Conservation (phyloP, 345 rosid species). For the Brassica juncea region DNA sequence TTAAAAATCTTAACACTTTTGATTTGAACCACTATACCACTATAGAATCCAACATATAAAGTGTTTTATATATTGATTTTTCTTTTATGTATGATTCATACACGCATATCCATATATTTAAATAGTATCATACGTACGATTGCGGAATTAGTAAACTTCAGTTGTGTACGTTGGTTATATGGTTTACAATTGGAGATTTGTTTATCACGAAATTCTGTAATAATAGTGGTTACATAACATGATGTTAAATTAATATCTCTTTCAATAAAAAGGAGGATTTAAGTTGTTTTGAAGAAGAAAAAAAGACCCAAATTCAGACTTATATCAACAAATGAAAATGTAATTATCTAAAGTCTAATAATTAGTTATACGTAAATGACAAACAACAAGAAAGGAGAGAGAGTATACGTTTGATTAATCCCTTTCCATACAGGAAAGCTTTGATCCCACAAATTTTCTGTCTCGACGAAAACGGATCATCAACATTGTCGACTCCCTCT, state of each 20-base stretch:
- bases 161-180: background rate
- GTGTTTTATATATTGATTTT: background rate
- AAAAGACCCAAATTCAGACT: background rate
- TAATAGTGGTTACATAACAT: too few species aligned
- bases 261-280: background rate
- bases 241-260: too few species aligned
- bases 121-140: background rate
- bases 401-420: constrained; percentile 14
- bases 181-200: background rate
- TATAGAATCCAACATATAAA: background rate
- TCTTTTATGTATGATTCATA: too few species aligned
- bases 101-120: background rate
- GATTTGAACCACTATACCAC: background rate
- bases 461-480: constrained; percentile 34
- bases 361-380: background rate
- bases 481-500: constrained; percentile 23
- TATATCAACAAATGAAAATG: background rate
- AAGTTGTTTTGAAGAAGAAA: background rate
- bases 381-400: background rate
- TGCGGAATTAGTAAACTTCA: background rate
- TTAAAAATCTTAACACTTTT: too few species aligned
- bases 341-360: background rate
- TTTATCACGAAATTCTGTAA: too few species aligned
- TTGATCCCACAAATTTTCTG: constrained; percentile 39
- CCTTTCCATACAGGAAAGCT: constrained; percentile 13